phyloP scores from a whole-genome alignment of 805 yeast genomes.

The Starmerella tilneyi region DNA sequence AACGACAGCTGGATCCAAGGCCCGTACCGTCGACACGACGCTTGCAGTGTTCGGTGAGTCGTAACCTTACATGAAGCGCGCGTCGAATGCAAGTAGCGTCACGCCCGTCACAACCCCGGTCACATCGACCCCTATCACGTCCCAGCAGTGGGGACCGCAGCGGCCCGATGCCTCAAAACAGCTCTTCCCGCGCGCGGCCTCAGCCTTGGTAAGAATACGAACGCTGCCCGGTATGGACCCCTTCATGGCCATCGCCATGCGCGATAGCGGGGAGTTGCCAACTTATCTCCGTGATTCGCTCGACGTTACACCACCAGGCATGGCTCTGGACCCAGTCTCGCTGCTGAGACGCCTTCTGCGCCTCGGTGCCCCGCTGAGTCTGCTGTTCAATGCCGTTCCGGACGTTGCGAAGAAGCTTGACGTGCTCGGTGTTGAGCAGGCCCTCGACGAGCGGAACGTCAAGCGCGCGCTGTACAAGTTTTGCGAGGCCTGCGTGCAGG shows the following conservation, averaged over 20 bases:
- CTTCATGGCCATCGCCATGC: conserved; percentile 47
- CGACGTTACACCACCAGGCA: conserved; percentile 49
- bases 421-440: conserved; percentile 52
- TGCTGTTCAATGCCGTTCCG: conserved; percentile 59
- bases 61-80: conserved; percentile 19
- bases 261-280: conserved; percentile 22
- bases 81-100: conserved; percentile 16
- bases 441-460: conserved; percentile 74
- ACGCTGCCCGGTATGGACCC: conserved; percentile 59
- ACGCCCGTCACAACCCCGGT: conserved; percentile 22
- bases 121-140: conserved; percentile 23
- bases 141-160: conserved; percentile 22
- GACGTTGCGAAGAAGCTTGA: conserved; percentile 27
- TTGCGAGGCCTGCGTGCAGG: conserved; percentile 70
- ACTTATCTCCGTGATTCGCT: conserved; percentile 31
- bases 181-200: conserved; percentile 54
- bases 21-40: neutral
- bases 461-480: conserved; percentile 86
- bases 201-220: conserved; percentile 46
- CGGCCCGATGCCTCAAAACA: conserved; percentile 46
- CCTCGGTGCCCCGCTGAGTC: conserved; percentile 85
- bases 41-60: neutral
- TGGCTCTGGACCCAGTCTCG: conserved; percentile 80
- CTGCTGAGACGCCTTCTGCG: conserved; percentile 80
- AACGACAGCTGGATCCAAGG: neutral